Percentiles rank a stretch among this genome's conserved stretches.
phyloP scores from a whole-genome alignment of 345 rosid genomes.

The Dimocarpus longan region DNA sequence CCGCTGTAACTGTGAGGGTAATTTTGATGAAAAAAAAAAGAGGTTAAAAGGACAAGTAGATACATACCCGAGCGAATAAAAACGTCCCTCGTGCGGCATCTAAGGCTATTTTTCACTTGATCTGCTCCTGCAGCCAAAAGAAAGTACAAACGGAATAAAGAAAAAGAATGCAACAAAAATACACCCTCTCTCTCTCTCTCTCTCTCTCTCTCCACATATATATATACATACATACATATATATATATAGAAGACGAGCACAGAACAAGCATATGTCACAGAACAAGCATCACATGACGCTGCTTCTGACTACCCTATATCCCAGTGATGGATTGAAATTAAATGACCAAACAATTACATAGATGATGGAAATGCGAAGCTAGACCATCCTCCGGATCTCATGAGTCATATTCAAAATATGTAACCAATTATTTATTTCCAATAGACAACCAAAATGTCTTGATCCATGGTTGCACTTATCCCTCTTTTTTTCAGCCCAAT shows the following conservation, averaged over 20 bases:
- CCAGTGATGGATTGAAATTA: not conserved
- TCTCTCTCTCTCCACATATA: too few relatives aligned
- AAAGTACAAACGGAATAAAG: constrained; percentile 8
- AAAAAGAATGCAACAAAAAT: constrained; percentile 13
- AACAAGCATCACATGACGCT: not conserved
- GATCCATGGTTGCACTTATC: not conserved
- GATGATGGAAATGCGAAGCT: not conserved
- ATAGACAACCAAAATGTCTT: not conserved
- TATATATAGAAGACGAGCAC: not conserved
- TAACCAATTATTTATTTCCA: not conserved
- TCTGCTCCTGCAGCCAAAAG: constrained; percentile 38
- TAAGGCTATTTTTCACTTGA: constrained; percentile 11
- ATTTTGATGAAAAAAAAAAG: too few relatives aligned
- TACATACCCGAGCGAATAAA: constrained; percentile 5
- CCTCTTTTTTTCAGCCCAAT: not conserved
- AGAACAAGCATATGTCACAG: not conserved
- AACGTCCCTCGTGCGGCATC: constrained; percentile 2
- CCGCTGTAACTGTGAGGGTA: too few relatives aligned
- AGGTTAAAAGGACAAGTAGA: not conserved
- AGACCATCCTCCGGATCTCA: not conserved
- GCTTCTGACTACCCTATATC: not conserved
- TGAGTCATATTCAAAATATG: not conserved
- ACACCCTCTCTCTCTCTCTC: too few relatives aligned
- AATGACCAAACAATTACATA: not conserved
- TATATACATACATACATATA: not conserved